These are phyloP conservation scores for Clonostachys rhizophaga DNA, from an alignment of 2,329 filamentous ascomycete species.

Conservation along the genomic window DNA sequence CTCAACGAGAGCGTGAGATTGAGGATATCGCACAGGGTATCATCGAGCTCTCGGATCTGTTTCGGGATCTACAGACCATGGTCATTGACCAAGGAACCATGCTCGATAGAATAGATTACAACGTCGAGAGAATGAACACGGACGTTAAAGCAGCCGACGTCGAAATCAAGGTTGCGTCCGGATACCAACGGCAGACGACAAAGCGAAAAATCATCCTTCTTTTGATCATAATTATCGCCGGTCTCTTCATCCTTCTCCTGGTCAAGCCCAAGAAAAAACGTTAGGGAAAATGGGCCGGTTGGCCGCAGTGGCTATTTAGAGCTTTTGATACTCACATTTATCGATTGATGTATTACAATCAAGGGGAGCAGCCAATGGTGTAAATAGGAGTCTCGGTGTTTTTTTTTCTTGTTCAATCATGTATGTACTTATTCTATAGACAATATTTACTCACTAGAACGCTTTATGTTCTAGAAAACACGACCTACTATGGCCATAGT, in stretches of 20 bases:
- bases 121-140: conserved; percentile 90
- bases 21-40: conserved; percentile 98
- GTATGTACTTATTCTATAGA: neutral
- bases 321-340: neutral
- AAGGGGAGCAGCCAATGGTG: neutral
- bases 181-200: conserved; percentile 82
- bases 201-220: conserved; percentile 92
- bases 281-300: neutral
- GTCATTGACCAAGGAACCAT: conserved; percentile 89
- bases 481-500: neutral
- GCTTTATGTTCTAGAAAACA: neutral
- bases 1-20: conserved; percentile 92
- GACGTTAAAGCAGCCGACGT: conserved; percentile 92
- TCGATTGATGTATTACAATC: conserved; percentile 1
- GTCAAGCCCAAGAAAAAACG: conserved; percentile 66
- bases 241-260: conserved; percentile 78
- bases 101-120: conserved; percentile 95
- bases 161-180: conserved; percentile 82
- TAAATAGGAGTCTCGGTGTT: conserved; percentile 2
- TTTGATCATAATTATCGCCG: conserved; percentile 77
- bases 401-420: conserved; percentile 3
- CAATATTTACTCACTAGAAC: neutral
- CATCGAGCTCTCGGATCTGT: conserved; percentile 93
- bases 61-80: conserved; percentile 94
- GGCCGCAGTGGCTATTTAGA: neutral